Base-by-base conservation (phyloP, 805 yeast genomes). In the Jamesozyma lodderae region DNA sequence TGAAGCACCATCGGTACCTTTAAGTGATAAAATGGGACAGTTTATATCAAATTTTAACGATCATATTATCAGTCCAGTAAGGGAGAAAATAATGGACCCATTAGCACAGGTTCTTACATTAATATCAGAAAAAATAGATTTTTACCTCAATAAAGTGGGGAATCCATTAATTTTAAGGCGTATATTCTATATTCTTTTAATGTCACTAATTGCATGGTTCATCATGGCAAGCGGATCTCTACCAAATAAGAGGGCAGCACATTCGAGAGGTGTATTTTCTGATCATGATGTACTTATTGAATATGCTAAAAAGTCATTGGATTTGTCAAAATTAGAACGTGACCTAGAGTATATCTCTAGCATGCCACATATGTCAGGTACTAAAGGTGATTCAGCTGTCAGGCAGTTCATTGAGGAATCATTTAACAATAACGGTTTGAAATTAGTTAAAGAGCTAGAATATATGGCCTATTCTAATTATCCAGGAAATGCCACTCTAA, bases 281-380 rank as follows among this genome's bases (percentile, higher is more conserved):
- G 82, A 84, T 53, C 69, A 75, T 19, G 65, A 62, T 1, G 66
- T 66, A 38, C 60, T 88, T 32, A 59, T 69, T 13, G 63, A 64
- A 4, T 71, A 72, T 34, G 65, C 81, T 6, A 63, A 64, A 23
- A 57, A 61, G n/a, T 67, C 71, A 31, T 64, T 84, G 22, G 81
- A 77, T 50, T 57, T 67, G 6, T 69, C 72, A 18, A 58, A 73
- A 17, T 66, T 90, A 58, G 78, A 78, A 49, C 78, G 74, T 33
- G 76, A 79, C 44, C 52, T 81, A 41, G 81, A 82, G 47, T 84
- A 83, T 49, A 54, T 86, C 18, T 77, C 88, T 20, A 72, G 82
- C 6, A 75, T 86, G 77, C 86, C 95, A 3, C 96, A 87, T 55
- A 60, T 81, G 46, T 77, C 96, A 0, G 97, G 97, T 3, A 80